phyloP scores from a whole-genome alignment of 1,284 basidiomycete species.

The Inonotus obliquus region DNA sequence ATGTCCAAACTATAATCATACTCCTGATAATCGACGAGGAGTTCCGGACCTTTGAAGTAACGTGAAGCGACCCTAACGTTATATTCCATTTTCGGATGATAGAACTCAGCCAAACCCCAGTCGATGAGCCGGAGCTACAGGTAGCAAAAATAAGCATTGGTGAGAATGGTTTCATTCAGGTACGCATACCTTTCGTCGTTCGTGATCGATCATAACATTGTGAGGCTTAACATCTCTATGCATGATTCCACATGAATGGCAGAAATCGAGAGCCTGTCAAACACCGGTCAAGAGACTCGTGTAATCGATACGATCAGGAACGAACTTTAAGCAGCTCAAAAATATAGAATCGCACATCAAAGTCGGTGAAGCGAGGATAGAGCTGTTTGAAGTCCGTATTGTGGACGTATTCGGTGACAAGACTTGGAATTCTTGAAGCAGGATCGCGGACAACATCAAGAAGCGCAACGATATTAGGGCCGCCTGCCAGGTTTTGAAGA shows the following conservation, averaged over 20 bases:
- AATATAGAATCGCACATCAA: conserved; percentile 82
- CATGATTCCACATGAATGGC: conserved; percentile 87
- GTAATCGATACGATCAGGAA: background rate
- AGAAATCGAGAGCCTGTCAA: conserved; percentile 75
- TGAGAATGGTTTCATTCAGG: background rate
- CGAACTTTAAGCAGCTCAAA: conserved; percentile 77
- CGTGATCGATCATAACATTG: conserved; percentile 89
- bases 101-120: conserved; percentile 92
- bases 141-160: conserved; percentile 6
- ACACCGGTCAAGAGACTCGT: conserved; percentile 5
- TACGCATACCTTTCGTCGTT: conserved; percentile 58
- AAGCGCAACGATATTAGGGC: conserved; percentile 79
- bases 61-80: conserved; percentile 88
- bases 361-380: conserved; percentile 70
- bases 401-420: conserved; percentile 83
- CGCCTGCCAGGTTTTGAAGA: conserved; percentile 80
- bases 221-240: conserved; percentile 90
- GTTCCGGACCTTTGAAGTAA: conserved; percentile 87
- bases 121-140: conserved; percentile 76
- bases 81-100: conserved; percentile 82
- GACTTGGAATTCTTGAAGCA: conserved; percentile 73
- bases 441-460: conserved; percentile 82
- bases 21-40: conserved; percentile 82
- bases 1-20: conserved; percentile 86
- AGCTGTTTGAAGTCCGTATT: conserved; percentile 84